Conservation (phyloP, 2,329 filamentous ascomycete genomes). For the Nemania sp. region DNA sequence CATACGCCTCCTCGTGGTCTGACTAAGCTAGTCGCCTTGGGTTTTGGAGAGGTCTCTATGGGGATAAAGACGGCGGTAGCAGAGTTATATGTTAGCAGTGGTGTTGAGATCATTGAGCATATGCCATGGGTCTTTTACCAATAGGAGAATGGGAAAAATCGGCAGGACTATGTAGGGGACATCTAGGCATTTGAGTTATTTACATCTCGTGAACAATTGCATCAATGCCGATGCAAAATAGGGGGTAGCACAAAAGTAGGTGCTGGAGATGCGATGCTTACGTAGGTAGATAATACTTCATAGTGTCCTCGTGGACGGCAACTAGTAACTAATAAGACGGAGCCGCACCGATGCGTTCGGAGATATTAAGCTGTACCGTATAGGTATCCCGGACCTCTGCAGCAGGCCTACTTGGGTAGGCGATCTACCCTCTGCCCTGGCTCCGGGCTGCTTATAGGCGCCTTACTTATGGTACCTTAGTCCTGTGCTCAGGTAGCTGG, state of each 20-base stretch:
- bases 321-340: not conserved
- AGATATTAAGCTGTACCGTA: conserved; percentile 1
- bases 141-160: not conserved
- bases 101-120: too few relatives aligned
- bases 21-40: too few relatives aligned
- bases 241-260: not conserved
- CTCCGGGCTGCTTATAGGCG: not conserved
- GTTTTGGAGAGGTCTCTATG: too few relatives aligned
- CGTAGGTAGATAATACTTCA: not conserved
- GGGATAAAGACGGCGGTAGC: too few relatives aligned
- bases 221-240: not conserved
- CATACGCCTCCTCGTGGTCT: not conserved
- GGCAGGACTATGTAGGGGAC: not conserved
- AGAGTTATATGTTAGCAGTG: too few relatives aligned
- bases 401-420: not conserved
- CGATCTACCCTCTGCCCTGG: not conserved
- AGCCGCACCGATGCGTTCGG: not conserved
- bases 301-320: not conserved
- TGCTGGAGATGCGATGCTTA: not conserved
- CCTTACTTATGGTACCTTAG: not conserved
- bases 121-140: not conserved
- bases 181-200: not conserved
- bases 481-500: not conserved
- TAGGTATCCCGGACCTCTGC: conserved; percentile 1
- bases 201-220: not conserved